Conservation (phyloP, 306 rosid genomes). For the Quercus aquifolioides region DNA sequence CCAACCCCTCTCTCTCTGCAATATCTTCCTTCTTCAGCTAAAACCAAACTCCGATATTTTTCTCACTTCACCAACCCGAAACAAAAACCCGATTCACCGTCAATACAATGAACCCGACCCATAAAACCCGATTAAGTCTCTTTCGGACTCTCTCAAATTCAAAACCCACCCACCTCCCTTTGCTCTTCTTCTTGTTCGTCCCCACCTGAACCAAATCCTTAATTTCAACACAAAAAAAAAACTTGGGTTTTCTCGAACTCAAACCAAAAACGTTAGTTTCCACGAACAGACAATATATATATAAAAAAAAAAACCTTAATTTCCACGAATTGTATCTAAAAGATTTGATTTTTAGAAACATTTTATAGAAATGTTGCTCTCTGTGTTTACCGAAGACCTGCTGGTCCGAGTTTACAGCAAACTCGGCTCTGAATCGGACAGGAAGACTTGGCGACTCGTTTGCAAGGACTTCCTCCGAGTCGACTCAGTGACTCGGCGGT, state of each 20-base stretch:
- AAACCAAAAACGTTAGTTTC: neutral
- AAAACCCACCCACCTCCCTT: neutral
- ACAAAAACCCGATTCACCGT: neutral
- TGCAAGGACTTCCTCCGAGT: constrained; percentile 56
- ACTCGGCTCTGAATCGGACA: constrained; percentile 31
- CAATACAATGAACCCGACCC: neutral
- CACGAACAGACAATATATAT: too few species aligned
- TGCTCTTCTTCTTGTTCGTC: neutral
- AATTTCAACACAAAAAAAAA: neutral
- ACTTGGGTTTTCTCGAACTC: neutral
- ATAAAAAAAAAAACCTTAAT: neutral
- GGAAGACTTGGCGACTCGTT: constrained; percentile 47
- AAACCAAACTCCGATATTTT: too few species aligned
- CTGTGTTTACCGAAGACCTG: constrained; percentile 46
- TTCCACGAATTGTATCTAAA: too few species aligned
- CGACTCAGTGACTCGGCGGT: constrained; percentile 32
- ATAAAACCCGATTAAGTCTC: neutral
- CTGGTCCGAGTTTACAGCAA: constrained; percentile 26
- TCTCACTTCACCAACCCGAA: neutral
- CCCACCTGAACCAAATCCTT: neutral
- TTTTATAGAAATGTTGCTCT: neutral
- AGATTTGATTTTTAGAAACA: too few species aligned
- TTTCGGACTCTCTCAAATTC: neutral
- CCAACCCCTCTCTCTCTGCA: too few species aligned
- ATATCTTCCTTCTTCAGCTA: too few species aligned